A percentile compares a stretch with the other conserved stretches of the same genome.
Evolutionary conservation across 768 basidiomycete genomes (phyloP).

Genomic region (Suillus variegatus): DNA sequence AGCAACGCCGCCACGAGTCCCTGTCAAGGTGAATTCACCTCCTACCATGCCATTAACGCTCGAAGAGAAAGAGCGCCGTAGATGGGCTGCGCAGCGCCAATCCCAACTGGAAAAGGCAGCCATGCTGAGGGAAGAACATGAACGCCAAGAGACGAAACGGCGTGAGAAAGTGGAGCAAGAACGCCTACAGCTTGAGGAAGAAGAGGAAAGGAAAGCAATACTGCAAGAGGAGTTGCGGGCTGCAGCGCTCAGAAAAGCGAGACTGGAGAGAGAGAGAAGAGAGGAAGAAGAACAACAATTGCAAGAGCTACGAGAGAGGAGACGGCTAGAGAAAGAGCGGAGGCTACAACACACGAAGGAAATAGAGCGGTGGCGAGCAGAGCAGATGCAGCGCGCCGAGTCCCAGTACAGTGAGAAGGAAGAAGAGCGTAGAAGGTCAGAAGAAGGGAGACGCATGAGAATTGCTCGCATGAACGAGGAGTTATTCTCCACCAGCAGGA

Average conservation of each 20-base stretch:
- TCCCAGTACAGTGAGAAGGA: constrained; percentile 47
- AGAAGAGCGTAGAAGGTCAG: constrained; percentile 42
- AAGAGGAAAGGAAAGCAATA: constrained; percentile 39
- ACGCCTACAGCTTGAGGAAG: constrained; percentile 41
- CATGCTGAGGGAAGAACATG: constrained; percentile 45
- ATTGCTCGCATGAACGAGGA: constrained; percentile 48
- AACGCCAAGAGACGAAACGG: constrained; percentile 41
- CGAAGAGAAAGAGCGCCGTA: constrained; percentile 27
- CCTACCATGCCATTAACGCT: constrained; percentile 18
- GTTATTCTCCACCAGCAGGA: constrained; percentile 42
- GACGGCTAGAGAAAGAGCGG: constrained; percentile 46
- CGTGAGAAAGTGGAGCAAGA: constrained; percentile 15
- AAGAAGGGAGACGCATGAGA: constrained; percentile 39
- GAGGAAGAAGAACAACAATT: constrained; percentile 48
- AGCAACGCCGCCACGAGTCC: constrained; percentile 8
- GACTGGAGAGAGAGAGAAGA: constrained; percentile 40
- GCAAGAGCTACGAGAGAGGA: constrained; percentile 49
- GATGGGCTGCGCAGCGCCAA: constrained; percentile 22
- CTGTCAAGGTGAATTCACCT: constrained; percentile 12
- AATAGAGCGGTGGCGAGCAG: constrained; percentile 53
- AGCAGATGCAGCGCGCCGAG: constrained; percentile 46
- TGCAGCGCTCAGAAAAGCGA: constrained; percentile 33
- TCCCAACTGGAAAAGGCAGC: constrained; percentile 41
- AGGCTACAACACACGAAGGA: constrained; percentile 51
- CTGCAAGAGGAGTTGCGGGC: constrained; percentile 46